Percentiles rank a stretch among this genome's conserved stretches.
These are phyloP conservation scores for Capsicum rhomboideum DNA, from an alignment of 257 asterid genomes.

Conservation along the genomic window DNA sequence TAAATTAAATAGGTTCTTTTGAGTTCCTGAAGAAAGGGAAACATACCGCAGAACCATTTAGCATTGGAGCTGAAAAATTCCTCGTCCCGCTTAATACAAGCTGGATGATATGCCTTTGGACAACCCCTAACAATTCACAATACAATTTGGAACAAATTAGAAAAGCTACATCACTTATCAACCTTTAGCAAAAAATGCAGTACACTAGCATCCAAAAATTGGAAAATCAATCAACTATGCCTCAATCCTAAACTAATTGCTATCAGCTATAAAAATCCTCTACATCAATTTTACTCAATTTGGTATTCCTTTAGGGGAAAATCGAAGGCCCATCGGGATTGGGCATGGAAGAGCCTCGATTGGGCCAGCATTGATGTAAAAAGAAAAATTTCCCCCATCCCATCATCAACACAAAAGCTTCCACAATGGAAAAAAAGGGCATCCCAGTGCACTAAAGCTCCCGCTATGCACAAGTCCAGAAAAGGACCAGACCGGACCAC, in stretches of 20 bases:
- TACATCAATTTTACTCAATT: neutral
- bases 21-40: neutral
- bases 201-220: neutral
- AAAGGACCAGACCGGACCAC: too few relatives aligned
- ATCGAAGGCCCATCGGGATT: too few relatives aligned
- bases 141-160: neutral
- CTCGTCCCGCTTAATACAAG: slow-evolving; percentile 89
- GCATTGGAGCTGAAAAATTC: slow-evolving; percentile 65
- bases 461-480: too few relatives aligned
- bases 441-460: too few relatives aligned
- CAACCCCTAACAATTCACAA: slow-evolving; percentile 67
- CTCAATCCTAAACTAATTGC: neutral
- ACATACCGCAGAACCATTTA: slow-evolving; percentile 74
- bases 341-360: too few relatives aligned
- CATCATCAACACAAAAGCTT: too few relatives aligned
- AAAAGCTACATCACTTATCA: neutral
- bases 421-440: too few relatives aligned
- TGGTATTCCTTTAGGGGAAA: too few relatives aligned
- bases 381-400: too few relatives aligned
- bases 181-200: neutral
- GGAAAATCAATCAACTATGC: neutral
- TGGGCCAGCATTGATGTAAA: too few relatives aligned
- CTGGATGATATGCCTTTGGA: slow-evolving; percentile 94
- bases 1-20: neutral
- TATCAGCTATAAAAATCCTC: neutral